phyloP scores from a whole-genome alignment of 306 rosid species.

The Senna tora region DNA sequence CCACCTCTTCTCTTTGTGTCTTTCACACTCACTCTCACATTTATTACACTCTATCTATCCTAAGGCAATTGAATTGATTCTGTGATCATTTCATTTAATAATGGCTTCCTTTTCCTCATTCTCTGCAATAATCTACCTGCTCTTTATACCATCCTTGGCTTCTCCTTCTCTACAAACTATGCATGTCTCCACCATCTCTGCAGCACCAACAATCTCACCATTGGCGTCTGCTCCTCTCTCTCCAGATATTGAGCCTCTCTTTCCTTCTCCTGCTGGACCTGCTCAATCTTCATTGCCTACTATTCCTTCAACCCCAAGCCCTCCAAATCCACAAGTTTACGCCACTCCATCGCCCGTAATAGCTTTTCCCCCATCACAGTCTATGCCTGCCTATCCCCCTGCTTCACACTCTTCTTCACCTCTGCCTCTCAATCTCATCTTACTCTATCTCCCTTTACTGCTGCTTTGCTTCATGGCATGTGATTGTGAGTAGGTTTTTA shows the following conservation, averaged over 20 bases:
- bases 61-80: conserved; percentile 33
- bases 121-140: conserved; percentile 28
- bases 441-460: conserved; percentile 9
- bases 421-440: conserved; percentile 35
- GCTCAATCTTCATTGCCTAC: conserved; percentile 50
- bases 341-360: conserved; percentile 33
- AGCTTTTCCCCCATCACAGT: conserved; percentile 46
- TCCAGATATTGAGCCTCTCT: conserved; percentile 54
- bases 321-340: conserved; percentile 47
- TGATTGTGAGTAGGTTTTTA: conserved; percentile 36
- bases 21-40: conserved; percentile 1
- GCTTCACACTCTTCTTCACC: conserved; percentile 40
- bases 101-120: conserved; percentile 55
- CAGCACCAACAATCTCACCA: conserved; percentile 50
- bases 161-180: conserved; percentile 29
- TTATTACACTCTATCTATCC: conserved; percentile 33
- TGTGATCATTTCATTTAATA: conserved; percentile 22
- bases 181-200: conserved; percentile 48
- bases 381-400: conserved; percentile 45
- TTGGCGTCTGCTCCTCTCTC: conserved; percentile 41
- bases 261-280: conserved; percentile 45
- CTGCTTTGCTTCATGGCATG: conserved; percentile 43
- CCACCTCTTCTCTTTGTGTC: conserved; percentile 35
- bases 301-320: conserved; percentile 54
- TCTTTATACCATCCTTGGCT: conserved; percentile 34